These are phyloP conservation scores for Solanum stenotomum DNA, from an alignment of 257 asterid species.

Conservation along the genomic window DNA sequence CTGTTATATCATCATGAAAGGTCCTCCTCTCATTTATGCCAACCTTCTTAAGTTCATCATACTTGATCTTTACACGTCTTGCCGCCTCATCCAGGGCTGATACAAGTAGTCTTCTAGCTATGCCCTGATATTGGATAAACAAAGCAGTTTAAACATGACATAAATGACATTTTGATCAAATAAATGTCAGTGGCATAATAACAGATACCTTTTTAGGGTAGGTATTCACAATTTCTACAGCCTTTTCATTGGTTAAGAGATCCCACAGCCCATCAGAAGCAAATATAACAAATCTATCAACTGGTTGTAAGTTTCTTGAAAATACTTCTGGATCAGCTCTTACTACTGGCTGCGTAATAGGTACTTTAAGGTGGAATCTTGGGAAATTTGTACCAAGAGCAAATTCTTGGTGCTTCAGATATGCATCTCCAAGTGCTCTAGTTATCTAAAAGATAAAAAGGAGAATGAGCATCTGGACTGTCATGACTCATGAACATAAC, in stretches of 20 bases:
- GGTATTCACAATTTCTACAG: slow-evolving; percentile 62
- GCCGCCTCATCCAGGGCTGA: slow-evolving; percentile 34
- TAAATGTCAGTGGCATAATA: not conserved
- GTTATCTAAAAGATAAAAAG: slow-evolving; percentile 42
- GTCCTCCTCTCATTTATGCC: not conserved
- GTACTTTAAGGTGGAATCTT: slow-evolving; percentile 15
- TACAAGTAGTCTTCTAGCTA: slow-evolving; percentile 57
- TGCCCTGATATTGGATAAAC: slow-evolving; percentile 37
- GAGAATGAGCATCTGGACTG: not conserved
- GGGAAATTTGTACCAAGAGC: slow-evolving; percentile 28
- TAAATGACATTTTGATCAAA: not conserved
- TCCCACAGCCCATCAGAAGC: slow-evolving; percentile 99
- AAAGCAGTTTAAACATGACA: not conserved
- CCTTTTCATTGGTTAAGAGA: slow-evolving; percentile 57
- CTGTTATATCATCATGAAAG: not conserved
- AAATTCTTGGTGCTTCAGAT: slow-evolving; percentile 63
- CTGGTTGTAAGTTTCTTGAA: slow-evolving; percentile 28
- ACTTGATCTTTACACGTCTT: slow-evolving; percentile 8
- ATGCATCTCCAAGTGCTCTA: slow-evolving; percentile 84
- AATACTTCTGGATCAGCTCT: slow-evolving; percentile 59
- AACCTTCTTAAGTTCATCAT: not conserved
- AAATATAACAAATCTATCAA: slow-evolving; percentile 64
- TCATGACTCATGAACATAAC: not conserved
- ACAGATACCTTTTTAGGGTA: slow-evolving; percentile 52
- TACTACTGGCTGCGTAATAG: slow-evolving; percentile 50